Evolutionary conservation across 345 rosid species (phyloP).

Genomic region (Salix brachista): DNA sequence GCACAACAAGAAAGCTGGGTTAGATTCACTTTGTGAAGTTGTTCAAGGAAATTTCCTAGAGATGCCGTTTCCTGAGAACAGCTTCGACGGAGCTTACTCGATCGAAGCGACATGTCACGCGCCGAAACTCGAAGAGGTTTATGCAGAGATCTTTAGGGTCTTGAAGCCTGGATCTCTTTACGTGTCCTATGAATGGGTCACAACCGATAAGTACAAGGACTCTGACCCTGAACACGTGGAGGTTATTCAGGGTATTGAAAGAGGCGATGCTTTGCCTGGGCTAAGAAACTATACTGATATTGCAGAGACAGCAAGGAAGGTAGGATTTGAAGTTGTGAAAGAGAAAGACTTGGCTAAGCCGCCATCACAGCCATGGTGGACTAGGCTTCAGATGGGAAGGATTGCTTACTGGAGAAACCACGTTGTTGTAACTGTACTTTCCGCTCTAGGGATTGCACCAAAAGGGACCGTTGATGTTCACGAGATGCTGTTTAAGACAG

Average conservation of each 20-base stretch:
- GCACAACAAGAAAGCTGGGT: slow-evolving; percentile 86
- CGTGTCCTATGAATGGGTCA: slow-evolving; percentile 93
- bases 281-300: slow-evolving; percentile 57
- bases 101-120: slow-evolving; percentile 99
- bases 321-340: slow-evolving; percentile 76
- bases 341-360: slow-evolving; percentile 85
- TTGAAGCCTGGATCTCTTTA: slow-evolving; percentile 76
- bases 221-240: slow-evolving; percentile 58
- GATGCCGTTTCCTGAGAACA: slow-evolving; percentile 77
- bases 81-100: slow-evolving; percentile 94
- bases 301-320: slow-evolving; percentile 55
- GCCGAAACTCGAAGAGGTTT: slow-evolving; percentile 81
- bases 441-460: slow-evolving; percentile 75
- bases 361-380: slow-evolving; percentile 90
- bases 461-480: slow-evolving; percentile 95
- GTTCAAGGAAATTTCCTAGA: slow-evolving; percentile 84
- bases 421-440: slow-evolving; percentile 60
- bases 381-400: slow-evolving; percentile 76
- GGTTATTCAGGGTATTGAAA: slow-evolving; percentile 81
- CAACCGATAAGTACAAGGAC: slow-evolving; percentile 57
- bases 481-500: slow-evolving; percentile 83
- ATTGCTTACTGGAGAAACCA: slow-evolving; percentile 96
- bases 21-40: slow-evolving; percentile 73
- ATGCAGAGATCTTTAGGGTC: slow-evolving; percentile 72
- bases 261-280: slow-evolving; percentile 89